Conservation (phyloP, 2,329 filamentous ascomycete species). For the Scedosporium minutisporum region DNA sequence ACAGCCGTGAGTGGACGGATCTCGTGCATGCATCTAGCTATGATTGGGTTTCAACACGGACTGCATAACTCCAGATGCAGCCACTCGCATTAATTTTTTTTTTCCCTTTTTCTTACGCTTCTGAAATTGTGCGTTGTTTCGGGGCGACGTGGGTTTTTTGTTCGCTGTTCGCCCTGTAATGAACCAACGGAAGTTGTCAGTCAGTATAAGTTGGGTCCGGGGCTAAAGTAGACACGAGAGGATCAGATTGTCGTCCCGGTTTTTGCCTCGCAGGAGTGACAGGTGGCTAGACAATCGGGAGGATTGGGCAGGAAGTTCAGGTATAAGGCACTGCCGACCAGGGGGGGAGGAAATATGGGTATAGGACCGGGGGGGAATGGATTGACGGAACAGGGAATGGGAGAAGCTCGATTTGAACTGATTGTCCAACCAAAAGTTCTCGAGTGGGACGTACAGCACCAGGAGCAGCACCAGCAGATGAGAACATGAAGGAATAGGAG, state of each 20-base stretch:
- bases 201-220: conserved; percentile 1
- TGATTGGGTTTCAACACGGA: conserved; percentile 7
- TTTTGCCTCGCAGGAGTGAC: conserved; percentile 1
- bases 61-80: conserved; percentile 6
- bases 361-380: background rate
- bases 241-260: background rate
- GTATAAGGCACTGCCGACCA: background rate
- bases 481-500: background rate
- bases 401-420: background rate
- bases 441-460: background rate
- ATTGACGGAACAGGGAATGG: background rate
- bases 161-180: conserved; percentile 1
- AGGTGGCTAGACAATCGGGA: background rate
- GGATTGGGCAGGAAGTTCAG: conserved; percentile 5
- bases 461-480: background rate
- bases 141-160: background rate
- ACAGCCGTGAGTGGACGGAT: conserved; percentile 4
- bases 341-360: background rate
- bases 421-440: conserved; percentile 1
- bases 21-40: conserved; percentile 1
- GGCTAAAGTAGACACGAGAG: background rate
- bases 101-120: background rate
- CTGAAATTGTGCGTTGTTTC: background rate
- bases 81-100: conserved; percentile 6
- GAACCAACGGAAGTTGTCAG: conserved; percentile 1